phyloP scores from a whole-genome alignment of 2,329 filamentous ascomycete genomes.

The Parafenestella ontariensis region DNA sequence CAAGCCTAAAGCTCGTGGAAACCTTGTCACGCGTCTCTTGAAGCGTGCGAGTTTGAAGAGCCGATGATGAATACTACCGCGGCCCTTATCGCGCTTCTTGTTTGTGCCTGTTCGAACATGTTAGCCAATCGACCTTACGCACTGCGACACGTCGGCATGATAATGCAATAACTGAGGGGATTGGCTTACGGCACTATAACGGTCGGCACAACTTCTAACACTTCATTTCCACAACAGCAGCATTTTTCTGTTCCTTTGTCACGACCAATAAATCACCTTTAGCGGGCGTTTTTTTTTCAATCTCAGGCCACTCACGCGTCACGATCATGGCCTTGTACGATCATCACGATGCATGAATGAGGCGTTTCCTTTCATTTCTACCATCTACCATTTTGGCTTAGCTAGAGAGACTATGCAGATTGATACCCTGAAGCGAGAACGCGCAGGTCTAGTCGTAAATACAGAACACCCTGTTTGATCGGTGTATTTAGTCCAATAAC shows the following conservation, averaged over 20 bases:
- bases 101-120: background rate
- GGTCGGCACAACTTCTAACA: background rate
- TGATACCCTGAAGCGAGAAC: constrained; percentile 13
- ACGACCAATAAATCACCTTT: constrained; percentile 15
- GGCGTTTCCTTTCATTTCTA: constrained; percentile 25
- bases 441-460: background rate
- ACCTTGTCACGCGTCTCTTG: constrained; percentile 46
- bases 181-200: constrained; percentile 1
- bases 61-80: constrained; percentile 11
- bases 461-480: background rate
- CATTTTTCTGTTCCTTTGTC: background rate
- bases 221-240: background rate
- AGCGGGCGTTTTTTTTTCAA: constrained; percentile 35
- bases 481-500: background rate
- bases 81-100: background rate
- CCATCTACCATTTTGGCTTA: constrained; percentile 13
- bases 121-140: background rate
- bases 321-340: constrained; percentile 18
- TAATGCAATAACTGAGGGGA: background rate
- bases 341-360: constrained; percentile 32
- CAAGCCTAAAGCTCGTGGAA: constrained; percentile 43
- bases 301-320: constrained; percentile 2
- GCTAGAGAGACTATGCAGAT: constrained; percentile 16
- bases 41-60: constrained; percentile 47
- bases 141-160: background rate